Evolutionary conservation across 2,329 filamentous ascomycete species (phyloP).

Genomic region (Fusarium lyarnte): DNA sequence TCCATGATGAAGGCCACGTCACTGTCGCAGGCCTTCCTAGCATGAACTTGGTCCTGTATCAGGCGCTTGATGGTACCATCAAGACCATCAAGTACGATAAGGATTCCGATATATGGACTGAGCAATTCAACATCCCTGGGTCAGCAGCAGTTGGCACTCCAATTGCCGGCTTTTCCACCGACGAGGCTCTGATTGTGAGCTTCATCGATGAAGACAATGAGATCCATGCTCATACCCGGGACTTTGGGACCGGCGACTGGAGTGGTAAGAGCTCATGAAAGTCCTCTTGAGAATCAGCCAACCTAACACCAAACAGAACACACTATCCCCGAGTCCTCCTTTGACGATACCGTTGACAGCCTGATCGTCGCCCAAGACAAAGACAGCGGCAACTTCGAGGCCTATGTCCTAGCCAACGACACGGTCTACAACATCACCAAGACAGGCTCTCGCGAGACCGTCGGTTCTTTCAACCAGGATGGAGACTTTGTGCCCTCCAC

Average conservation of each 20-base stretch:
- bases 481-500: background rate
- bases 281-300: accelerated
- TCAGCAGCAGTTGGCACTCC: background rate
- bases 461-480: accelerated
- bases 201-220: background rate
- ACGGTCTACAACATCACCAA: background rate
- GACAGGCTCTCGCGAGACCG: background rate
- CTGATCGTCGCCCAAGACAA: background rate
- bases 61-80: background rate
- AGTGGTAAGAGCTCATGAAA: background rate
- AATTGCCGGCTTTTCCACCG: background rate
- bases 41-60: background rate
- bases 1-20: background rate
- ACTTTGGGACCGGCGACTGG: background rate
- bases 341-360: background rate
- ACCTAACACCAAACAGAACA: background rate
- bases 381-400: background rate
- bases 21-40: background rate
- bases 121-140: background rate
- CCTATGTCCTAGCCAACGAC: background rate
- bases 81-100: background rate
- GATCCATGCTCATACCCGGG: background rate
- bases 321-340: background rate
- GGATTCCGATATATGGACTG: accelerated
- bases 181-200: background rate